phyloP scores from a whole-genome alignment of 345 rosid genomes.

The Citrus inodora region DNA sequence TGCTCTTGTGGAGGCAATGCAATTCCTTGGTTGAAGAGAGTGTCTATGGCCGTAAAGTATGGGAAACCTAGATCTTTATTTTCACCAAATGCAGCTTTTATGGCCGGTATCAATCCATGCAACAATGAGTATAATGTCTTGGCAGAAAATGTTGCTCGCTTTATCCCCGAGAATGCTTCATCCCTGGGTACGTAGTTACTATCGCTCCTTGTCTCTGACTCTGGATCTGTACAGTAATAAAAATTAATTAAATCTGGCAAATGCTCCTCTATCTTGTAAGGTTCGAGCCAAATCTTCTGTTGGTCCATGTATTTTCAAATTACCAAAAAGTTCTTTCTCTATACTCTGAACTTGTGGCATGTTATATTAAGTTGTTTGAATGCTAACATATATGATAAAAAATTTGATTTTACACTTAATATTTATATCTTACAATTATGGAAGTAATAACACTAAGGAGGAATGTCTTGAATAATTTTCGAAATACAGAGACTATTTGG shows the following conservation, averaged over 20 bases:
- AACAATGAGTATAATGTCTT: constrained; percentile 54
- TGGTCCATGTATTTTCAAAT: background rate
- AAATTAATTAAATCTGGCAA: background rate
- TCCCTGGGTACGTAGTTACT: constrained; percentile 53
- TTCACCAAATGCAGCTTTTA: constrained; percentile 38
- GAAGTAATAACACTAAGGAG: no score
- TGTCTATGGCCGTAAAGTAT: constrained; percentile 60
- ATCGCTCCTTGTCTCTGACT: background rate
- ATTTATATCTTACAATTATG: no score
- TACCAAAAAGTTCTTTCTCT: no score
- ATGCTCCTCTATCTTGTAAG: background rate
- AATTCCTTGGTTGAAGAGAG: constrained; percentile 59
- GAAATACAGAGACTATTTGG: no score
- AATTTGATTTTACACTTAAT: no score
- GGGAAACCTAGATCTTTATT: constrained; percentile 42
- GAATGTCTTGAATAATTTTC: no score
- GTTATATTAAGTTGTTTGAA: no score
- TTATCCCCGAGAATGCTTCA: constrained; percentile 56
- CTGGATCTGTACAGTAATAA: background rate
- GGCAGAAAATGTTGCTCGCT: constrained; percentile 48
- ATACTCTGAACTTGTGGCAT: no score
- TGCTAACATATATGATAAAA: no score
- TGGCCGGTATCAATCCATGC: constrained; percentile 48
- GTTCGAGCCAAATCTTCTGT: background rate
- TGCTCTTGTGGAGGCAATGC: constrained; percentile 23